A percentile compares a stretch with the other conserved stretches of the same genome.
These are phyloP conservation scores for Melanopsichium pennsylvanicum DNA, from an alignment of 1,284 basidiomycete species.

Conservation along the genomic window DNA sequence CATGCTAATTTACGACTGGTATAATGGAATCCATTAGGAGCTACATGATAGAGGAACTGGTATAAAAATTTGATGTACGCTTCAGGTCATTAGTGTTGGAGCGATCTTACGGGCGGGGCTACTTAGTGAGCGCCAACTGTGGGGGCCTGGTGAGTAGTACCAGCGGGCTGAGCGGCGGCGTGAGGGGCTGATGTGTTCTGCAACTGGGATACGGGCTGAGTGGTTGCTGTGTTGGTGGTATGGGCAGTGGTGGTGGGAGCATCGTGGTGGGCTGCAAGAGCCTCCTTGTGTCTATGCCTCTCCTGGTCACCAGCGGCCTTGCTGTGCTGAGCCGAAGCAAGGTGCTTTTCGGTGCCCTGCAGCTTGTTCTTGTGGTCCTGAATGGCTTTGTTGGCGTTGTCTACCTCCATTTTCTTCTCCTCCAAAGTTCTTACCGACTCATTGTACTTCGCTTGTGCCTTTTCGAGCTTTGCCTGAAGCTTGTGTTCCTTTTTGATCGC, in stretches of 20 bases:
- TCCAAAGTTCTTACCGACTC: conserved; percentile 25
- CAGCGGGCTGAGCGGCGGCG: conserved; percentile 6
- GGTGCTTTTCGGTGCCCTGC: conserved; percentile 18
- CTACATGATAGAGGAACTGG: no score
- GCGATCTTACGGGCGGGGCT: not conserved
- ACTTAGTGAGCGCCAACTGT: conserved; percentile 24
- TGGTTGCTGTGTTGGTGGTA: not conserved
- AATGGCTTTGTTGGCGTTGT: conserved; percentile 18
- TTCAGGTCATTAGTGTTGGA: no score
- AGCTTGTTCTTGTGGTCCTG: conserved; percentile 20
- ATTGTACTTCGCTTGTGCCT: conserved; percentile 37
- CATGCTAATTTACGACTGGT: no score
- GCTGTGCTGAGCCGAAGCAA: conserved; percentile 29
- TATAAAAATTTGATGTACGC: no score
- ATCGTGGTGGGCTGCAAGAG: conserved; percentile 1
- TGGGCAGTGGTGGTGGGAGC: not conserved
- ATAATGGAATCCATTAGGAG: no score
- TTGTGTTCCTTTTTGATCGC: conserved; percentile 43
- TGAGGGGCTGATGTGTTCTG: conserved; percentile 2
- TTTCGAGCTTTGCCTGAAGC: conserved; percentile 34
- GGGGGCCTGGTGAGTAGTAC: conserved; percentile 8
- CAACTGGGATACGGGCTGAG: not conserved
- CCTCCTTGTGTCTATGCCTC: conserved; percentile 29
- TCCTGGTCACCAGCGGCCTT: conserved; percentile 22
- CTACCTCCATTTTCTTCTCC: conserved; percentile 45